Conservation (phyloP, 306 rosid genomes). For the Biancaea sappan region DNA sequence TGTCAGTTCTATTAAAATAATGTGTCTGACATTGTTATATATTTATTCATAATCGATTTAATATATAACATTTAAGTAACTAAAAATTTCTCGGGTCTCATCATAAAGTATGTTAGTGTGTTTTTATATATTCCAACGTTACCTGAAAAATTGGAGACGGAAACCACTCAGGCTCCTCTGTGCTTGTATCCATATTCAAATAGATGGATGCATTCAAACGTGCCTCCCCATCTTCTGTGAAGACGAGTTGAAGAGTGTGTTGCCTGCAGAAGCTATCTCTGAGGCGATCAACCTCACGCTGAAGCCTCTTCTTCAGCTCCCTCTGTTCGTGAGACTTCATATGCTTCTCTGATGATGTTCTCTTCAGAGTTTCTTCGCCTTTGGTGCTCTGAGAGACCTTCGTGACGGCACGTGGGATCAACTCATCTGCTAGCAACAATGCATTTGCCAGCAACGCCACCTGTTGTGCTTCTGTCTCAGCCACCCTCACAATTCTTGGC, state of each 20-base stretch:
- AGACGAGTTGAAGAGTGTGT: constrained; percentile 85
- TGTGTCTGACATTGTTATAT: too few relatives aligned
- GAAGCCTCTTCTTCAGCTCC: constrained; percentile 74
- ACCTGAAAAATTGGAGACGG: constrained; percentile 91
- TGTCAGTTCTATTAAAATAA: too few relatives aligned
- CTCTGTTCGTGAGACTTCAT: constrained; percentile 72
- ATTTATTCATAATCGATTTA: too few relatives aligned
- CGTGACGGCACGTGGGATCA: constrained; percentile 74
- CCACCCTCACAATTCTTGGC: constrained; percentile 69
- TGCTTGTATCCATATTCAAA: constrained; percentile 53
- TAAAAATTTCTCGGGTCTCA: background rate
- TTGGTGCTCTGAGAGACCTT: constrained; percentile 57
- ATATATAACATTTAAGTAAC: too few relatives aligned
- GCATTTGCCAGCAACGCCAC: constrained; percentile 80
- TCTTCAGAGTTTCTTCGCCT: constrained; percentile 53
- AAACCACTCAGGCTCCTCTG: constrained; percentile 79
- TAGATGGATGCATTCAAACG: constrained; percentile 65
- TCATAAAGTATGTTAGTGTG: background rate
- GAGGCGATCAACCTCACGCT: constrained; percentile 73
- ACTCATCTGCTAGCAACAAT: constrained; percentile 75
- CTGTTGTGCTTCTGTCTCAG: constrained; percentile 86
- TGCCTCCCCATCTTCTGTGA: constrained; percentile 81
- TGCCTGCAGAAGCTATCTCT: constrained; percentile 88
- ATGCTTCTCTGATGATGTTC: constrained; percentile 50
- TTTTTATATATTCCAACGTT: too few relatives aligned